Base-by-base conservation (phyloP, 163 green algal genomes). In the Coccomyxa subellipsoidea region DNA sequence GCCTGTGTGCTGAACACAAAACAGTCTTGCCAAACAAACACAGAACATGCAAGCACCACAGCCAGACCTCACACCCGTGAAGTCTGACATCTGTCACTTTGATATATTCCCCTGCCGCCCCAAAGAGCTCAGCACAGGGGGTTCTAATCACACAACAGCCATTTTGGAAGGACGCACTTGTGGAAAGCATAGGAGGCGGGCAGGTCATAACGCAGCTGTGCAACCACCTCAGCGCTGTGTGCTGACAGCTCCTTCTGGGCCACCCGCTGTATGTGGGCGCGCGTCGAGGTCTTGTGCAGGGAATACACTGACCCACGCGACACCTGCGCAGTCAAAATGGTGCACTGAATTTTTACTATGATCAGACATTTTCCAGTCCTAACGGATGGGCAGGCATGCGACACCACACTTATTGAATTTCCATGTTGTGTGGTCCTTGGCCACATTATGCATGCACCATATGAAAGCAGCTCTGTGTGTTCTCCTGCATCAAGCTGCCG, bases 221-320 rank as follows among this genome's bases (percentile, higher is more conserved):
- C 94, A 69, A 98, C 15, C 34, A 97, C 94, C 77, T 96, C 89
- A 8, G 93, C 91, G 35, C 71, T 81, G 2, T 47, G 38, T 18
- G 85, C 85, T 0, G 78, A 40, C 32, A 91, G 84, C 80, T 88
- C 73, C 34, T 71, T 31, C 12, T 77, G 8, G 0, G 87, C 88
- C 31, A 89, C 36, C 69, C 90, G 90, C 34, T 92, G 81, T 25
- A 98, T 90, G 85, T 95, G 90, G 1, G 82, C 80, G 1, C 94
- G 84, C 1, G 93, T 97, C 47, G 88, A 95, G 54, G 76, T 86
- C 87, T 99, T 98, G 89, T 99, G 94, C 72, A 98, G 87, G 0
- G 92, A 97, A 85, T 98, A 98, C 23, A 98, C 81, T 15, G 90
- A 79, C 5, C 38, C 69, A 8, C n/a, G 47, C 4, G 87, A 83